These are phyloP conservation scores for Lentinula edodes DNA, from an alignment of 768 basidiomycete species.

Conservation along the genomic window DNA sequence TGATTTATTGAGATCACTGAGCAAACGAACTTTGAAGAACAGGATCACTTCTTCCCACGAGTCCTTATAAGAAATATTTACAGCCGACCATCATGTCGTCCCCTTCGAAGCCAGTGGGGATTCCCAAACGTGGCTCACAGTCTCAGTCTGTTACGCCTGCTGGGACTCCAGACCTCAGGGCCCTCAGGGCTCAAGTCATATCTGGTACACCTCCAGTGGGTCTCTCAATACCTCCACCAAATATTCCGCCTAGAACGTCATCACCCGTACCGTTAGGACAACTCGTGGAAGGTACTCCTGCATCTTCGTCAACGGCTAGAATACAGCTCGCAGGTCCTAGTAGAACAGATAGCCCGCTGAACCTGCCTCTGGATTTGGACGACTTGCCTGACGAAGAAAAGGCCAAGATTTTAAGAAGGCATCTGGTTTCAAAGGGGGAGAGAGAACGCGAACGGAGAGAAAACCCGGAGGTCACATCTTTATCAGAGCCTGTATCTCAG, in stretches of 20 bases:
- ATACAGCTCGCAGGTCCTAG: constrained; percentile 23
- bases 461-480: not conserved
- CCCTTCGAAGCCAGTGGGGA: constrained; percentile 54
- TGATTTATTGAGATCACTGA: too few species aligned
- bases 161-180: constrained; percentile 62
- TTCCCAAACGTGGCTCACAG: constrained; percentile 22
- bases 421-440: constrained; percentile 74
- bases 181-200: constrained; percentile 55
- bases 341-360: constrained; percentile 25
- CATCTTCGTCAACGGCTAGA: constrained; percentile 25
- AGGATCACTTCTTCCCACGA: not conserved
- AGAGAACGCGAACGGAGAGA: constrained; percentile 1
- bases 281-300: constrained; percentile 10
- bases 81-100: constrained; percentile 36
- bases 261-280: constrained; percentile 13
- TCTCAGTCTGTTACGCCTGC: constrained; percentile 31
- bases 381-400: constrained; percentile 79
- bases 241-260: constrained; percentile 34
- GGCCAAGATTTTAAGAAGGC: constrained; percentile 70
- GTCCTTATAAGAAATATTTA: not conserved
- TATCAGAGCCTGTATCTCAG: constrained; percentile 9
- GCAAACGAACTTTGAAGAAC: too few species aligned
- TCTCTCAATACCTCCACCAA: constrained; percentile 49
- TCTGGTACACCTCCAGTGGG: constrained; percentile 44
- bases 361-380: constrained; percentile 37